Evolutionary conservation across 2,329 filamentous ascomycete genomes (phyloP), one percentile per base, ranked within the genome.

Genomic region (Proliferodiscus dingleyae): DNA sequence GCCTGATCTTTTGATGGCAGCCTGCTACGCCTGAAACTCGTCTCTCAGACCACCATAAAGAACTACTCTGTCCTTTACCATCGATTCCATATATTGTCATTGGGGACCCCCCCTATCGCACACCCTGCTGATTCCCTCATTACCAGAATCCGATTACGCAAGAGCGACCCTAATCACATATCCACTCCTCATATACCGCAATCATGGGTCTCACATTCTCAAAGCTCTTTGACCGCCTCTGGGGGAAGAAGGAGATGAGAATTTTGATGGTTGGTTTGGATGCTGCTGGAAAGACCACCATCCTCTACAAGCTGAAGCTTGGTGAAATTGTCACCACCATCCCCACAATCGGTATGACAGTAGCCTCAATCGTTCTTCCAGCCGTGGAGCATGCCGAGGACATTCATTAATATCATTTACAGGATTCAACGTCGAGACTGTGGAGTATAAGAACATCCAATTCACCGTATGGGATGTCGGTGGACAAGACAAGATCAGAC

Each of bases 401-500:
- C 30, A 22, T 10, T 23, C 37, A 39, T 48, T 59, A 39, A 58
- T 38, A 16, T 16, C 19, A 16, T 11, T 34, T n/a, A n/a, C 57
- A 90, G 87, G 93, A 65, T 98, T 98, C 85, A 98, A 98, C 78
- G 93, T 98, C 71, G 93, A 98, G 81, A 97, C 93, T 46, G 93
- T 98, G 71, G 90, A 95, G 71, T 97, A 97, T 81, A 96, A 96
- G 83, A 98, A 98, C 83, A 96, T 95, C 66, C 89, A 95, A 71
- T 98, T 98, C 81, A 97, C 91, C 71, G 93, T 98, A 69, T 98
- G 93, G 93, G 93, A 97, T 78, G 93, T 98, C 67, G 93, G 93
- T 79, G 93, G 93, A 71, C 93, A 98, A 80, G 93, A 98, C 83
- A 97, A 97, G 87, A 98, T 98, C 70, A 84, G 93, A 71, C 93